A percentile compares a stretch with the other conserved stretches of the same genome.
phyloP scores from a whole-genome alignment of 148 eudicot genomes.

The Amaranthus cruentus region DNA sequence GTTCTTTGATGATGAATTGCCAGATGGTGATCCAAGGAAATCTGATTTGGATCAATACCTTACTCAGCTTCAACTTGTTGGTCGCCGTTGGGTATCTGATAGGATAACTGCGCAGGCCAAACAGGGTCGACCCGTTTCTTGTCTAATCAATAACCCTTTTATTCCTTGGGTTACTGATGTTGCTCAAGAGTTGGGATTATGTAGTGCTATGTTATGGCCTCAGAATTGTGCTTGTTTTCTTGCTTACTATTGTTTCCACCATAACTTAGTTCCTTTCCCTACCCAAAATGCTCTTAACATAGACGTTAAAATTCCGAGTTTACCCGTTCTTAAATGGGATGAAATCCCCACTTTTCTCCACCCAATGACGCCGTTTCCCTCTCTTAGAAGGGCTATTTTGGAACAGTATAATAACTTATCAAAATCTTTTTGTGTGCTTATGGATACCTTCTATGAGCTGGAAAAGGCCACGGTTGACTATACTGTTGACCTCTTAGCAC shows the following conservation, averaged over 20 bases:
- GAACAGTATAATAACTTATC: slow-evolving; percentile 53
- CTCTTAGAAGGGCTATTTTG: slow-evolving; percentile 44
- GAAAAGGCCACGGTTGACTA: slow-evolving; percentile 49
- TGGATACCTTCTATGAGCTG: slow-evolving; percentile 72
- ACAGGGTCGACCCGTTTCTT: slow-evolving; percentile 50
- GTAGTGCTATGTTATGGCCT: slow-evolving; percentile 72
- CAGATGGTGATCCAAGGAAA: slow-evolving; percentile 32
- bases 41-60: slow-evolving; percentile 43
- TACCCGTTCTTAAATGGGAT: slow-evolving; percentile 57
- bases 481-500: slow-evolving; percentile 29
- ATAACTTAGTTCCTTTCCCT: slow-evolving; percentile 48
- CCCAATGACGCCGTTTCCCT: slow-evolving; percentile 56
- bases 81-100: slow-evolving; percentile 41
- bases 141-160: slow-evolving; percentile 75
- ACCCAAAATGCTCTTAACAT: slow-evolving; percentile 39
- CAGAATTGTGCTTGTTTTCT: slow-evolving; percentile 67
- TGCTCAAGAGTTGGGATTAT: slow-evolving; percentile 48
- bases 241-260: slow-evolving; percentile 50
- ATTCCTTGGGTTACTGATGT: slow-evolving; percentile 87
- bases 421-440: slow-evolving; percentile 52
- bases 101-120: slow-evolving; percentile 41
- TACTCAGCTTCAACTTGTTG: slow-evolving; percentile 40
- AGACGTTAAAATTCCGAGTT: slow-evolving; percentile 48
- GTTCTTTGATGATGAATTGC: slow-evolving; percentile 59
- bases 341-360: slow-evolving; percentile 70